These are phyloP conservation scores for Hyaloraphidium curvatum DNA, from an alignment of 192 early-diverging fungal species.

Conservation along the genomic window DNA sequence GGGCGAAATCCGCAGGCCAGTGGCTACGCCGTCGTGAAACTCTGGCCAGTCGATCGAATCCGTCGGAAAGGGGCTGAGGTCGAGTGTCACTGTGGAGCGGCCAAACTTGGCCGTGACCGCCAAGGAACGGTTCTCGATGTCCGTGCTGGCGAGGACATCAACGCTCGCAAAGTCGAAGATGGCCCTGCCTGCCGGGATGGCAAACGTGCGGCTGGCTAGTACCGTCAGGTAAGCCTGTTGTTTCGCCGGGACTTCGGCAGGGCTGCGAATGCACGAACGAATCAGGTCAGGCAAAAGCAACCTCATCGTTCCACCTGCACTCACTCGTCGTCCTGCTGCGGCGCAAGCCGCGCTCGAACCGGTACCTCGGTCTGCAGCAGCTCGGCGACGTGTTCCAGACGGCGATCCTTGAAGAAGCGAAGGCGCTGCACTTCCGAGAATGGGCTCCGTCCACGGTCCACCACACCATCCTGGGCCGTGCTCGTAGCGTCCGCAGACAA, in stretches of 20 bases:
- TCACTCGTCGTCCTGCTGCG: no score
- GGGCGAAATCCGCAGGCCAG: conserved; percentile 44
- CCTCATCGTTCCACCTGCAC: no score
- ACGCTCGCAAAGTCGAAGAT: conserved; percentile 37
- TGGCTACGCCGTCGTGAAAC: conserved; percentile 76
- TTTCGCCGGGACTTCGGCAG: conserved; percentile 15
- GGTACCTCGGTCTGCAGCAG: no score
- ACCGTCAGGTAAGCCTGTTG: conserved; percentile 24
- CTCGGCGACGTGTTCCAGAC: no score
- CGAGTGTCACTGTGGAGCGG: conserved; percentile 30
- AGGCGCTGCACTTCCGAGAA: no score
- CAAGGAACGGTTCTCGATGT: conserved; percentile 32
- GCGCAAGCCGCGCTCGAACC: no score
- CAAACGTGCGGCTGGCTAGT: conserved; percentile 30
- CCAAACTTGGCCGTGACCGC: neutral
- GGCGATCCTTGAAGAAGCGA: no score
- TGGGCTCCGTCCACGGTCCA: no score
- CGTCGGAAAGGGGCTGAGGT: conserved; percentile 16
- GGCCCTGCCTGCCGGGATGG: conserved; percentile 45
- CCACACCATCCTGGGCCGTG: no score
- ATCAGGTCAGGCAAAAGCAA: no score
- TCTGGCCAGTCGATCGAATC: conserved; percentile 51
- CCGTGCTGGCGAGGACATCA: conserved; percentile 34
- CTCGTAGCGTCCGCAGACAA: no score
- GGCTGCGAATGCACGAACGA: no score